Base-by-base conservation (phyloP, 2,329 filamentous ascomycete genomes). In the Aspergillus clavatus region DNA sequence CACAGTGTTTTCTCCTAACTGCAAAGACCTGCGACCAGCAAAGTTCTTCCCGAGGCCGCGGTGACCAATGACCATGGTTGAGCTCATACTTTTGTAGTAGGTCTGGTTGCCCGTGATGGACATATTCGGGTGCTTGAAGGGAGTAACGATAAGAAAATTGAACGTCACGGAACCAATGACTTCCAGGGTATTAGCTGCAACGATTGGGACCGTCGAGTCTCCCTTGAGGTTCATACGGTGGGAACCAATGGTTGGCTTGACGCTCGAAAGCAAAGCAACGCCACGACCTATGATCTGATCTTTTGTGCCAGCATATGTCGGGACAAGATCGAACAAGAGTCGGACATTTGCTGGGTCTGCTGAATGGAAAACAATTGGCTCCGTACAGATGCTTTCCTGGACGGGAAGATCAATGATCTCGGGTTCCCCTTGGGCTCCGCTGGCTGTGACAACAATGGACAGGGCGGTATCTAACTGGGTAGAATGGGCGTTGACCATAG, bases 111-210 rank as follows among this genome's bases (percentile, higher is more conserved):
- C 87, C 1, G 86, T 93, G 53, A 97, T 83, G 45, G 87, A 86
- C 85, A 98, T 93, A 48, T 94, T 94, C 5, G 89, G 88, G 65
- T 97, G 93, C 14, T 83, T 80, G 69, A 98, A 98, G 0, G 93
- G 91, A 0, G 89, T 97, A 57, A 98, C 89, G 60, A 97, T 81
- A 24, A 95, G 72, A 64, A 97, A 97, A 67, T 96, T 96, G 76
- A 98, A 98, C 59, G 95, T 95, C 55, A 98, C 87, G 0, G 85
- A 83, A 12, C 93, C 94, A 54, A 98, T 96, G 7, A 97, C 84
- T 48, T 97, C 91, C 26, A 97, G 72, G 10, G 80, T 84, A 48
- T 79, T 87, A 27, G 84, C 83, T 24, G 87, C 87, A 60, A 97
- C 79, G 51, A 98, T 93, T 0, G 93, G 93, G 7, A 98, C 86